Percentiles rank a stretch among this genome's conserved stretches.
phyloP scores from a whole-genome alignment of 2,329 filamentous ascomycete genomes.

The Diaporthe velutina region DNA sequence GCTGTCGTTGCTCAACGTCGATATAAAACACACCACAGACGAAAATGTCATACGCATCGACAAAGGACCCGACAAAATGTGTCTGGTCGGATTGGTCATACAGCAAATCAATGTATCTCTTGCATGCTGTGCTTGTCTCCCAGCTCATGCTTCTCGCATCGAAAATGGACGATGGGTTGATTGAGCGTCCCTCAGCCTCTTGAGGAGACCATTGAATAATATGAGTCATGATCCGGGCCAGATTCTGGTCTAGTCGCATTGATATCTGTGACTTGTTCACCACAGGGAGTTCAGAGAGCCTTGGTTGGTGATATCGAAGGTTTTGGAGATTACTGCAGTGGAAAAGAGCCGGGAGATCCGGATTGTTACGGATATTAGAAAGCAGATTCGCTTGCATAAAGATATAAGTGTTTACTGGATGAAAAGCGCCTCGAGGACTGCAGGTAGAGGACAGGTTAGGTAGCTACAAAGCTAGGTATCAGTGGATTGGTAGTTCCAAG shows the following conservation, averaged over 20 bases:
- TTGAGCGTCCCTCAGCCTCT: too few species aligned
- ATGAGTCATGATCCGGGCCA: not conserved
- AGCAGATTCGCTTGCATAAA: not conserved
- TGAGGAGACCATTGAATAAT: not conserved
- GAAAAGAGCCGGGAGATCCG: not conserved
- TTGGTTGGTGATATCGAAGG: not conserved
- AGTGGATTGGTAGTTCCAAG: not conserved
- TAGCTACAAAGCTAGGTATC: not conserved
- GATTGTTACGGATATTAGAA: not conserved
- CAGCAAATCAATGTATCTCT: not conserved
- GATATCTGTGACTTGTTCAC: too few species aligned
- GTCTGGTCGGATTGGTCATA: not conserved
- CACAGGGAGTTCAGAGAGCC: not conserved
- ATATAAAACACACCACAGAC: not conserved
- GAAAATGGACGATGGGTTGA: not conserved
- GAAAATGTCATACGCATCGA: conserved; percentile 4
- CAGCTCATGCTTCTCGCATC: not conserved
- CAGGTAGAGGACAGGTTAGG: not conserved
- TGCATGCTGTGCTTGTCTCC: not conserved
- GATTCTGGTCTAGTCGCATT: not conserved
- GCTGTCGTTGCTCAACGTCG: not conserved
- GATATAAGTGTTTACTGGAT: not conserved
- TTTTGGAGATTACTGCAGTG: not conserved
- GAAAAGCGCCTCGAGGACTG: not conserved
- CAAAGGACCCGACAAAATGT: not conserved